These are phyloP conservation scores for Pseudonitzschia delicatissima DNA, from an alignment of 108 stramenopile genomes.

Conservation along the genomic window DNA sequence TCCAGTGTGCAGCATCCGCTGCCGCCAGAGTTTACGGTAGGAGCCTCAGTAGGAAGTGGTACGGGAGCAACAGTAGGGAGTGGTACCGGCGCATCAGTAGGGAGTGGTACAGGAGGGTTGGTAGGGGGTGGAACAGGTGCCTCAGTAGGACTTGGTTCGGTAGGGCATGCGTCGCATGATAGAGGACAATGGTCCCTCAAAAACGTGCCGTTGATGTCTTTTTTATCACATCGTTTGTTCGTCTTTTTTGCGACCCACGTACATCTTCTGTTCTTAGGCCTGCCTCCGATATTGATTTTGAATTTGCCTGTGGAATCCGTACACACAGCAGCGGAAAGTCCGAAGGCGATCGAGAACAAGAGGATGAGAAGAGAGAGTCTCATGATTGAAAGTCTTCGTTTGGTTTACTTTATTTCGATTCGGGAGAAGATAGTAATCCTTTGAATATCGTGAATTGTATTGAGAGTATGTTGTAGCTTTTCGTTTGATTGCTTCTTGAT, in stretches of 20 bases:
- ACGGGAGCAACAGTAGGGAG: neutral
- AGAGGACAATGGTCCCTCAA: neutral
- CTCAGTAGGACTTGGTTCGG: no score
- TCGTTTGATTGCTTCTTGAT: no score
- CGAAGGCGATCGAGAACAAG: neutral
- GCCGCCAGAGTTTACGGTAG: neutral
- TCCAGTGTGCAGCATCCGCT: slow-evolving; percentile 5
- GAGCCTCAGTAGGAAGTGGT: neutral
- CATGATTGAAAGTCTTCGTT: neutral
- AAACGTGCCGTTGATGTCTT: neutral
- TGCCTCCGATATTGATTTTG: neutral
- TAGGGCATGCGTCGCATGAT: neutral
- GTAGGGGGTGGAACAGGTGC: neutral
- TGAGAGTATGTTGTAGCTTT: no score
- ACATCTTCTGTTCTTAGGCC: neutral
- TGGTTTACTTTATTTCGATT: no score
- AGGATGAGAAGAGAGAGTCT: neutral
- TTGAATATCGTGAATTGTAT: no score
- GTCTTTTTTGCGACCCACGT: neutral
- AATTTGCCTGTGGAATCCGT: neutral
- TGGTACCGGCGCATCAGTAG: neutral
- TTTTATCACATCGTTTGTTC: neutral
- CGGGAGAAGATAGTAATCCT: no score
- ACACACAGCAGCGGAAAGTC: neutral
- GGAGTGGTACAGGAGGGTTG: neutral